Evolutionary conservation across 306 rosid genomes (phyloP).

Genomic region (Argentina anserina): DNA sequence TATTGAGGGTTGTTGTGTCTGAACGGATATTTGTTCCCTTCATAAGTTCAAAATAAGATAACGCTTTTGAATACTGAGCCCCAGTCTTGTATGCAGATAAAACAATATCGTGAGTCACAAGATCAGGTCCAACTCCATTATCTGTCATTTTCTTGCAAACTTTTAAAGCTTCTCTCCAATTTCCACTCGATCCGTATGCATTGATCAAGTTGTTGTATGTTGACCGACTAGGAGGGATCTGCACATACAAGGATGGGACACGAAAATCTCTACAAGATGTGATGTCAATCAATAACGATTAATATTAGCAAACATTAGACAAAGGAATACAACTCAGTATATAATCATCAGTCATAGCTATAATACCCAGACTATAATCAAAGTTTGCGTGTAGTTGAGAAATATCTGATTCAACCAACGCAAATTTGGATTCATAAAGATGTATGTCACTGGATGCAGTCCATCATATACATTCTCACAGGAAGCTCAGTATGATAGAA

Average conservation of each 20-base stretch:
- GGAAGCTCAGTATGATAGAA: neutral
- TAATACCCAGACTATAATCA: neutral
- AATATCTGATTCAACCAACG: neutral
- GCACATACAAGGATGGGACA: slow-evolving; percentile 32
- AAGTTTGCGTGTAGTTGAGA: slow-evolving; percentile 4
- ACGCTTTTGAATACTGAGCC: slow-evolving; percentile 78
- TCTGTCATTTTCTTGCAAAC: slow-evolving; percentile 94
- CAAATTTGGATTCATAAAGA: neutral
- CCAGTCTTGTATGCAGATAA: slow-evolving; percentile 87
- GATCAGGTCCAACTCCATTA: slow-evolving; percentile 98
- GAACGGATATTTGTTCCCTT: slow-evolving; percentile 83
- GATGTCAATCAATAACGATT: slow-evolving; percentile 1
- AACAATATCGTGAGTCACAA: slow-evolving; percentile 89
- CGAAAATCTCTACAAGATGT: slow-evolving; percentile 17
- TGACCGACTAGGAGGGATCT: slow-evolving; percentile 88
- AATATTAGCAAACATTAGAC: slow-evolving; percentile 1
- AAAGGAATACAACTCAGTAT: slow-evolving; percentile 10
- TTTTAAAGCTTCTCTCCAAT: slow-evolving; percentile 92
- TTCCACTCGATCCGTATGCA: slow-evolving; percentile 95
- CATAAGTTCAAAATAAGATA: slow-evolving; percentile 93
- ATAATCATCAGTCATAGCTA: neutral
- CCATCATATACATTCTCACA: neutral
- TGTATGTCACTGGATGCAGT: neutral
- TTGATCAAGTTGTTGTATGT: slow-evolving; percentile 93
- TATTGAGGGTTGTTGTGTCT: slow-evolving; percentile 74